Base-by-base conservation (phyloP, 1,139 yeast species). In the Lodderomyces oxycetoniae region DNA sequence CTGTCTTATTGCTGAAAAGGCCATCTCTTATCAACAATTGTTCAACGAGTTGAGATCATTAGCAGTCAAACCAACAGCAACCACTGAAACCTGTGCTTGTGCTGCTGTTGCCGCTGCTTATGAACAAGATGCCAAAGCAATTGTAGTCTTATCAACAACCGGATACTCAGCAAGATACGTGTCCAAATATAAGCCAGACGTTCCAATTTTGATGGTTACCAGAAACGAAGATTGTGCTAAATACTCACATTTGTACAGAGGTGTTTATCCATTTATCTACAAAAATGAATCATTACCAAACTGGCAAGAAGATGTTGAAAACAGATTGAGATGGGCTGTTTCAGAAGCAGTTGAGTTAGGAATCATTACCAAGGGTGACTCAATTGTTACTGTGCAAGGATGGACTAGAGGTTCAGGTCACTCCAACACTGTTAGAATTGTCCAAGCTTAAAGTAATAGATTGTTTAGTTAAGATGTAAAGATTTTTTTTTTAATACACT, bases 381-480 rank as follows among this genome's bases (percentile, higher is more conserved):
- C 85, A 42, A 84, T 88, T 55, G 88, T 91, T 51, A 86, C 95
- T 58, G 84, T 91, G 61, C 98, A 91, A 77, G 98, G 98, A 63
- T 91, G 96, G 94, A 86, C 95, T 59, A 85, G 93, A 64, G 98
- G 98, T 70, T 76, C 89, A 47, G 99, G 98, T 61, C 96, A 91
- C 79, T 85, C 98, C 59, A 91, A 91, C 83, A 91, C 98, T 47
- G 79, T 91, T 67, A 91, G 97, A 77, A 63, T 71, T 50, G 74
- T 71, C 42, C 71, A 67, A 53, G 74, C 74, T 49, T 68, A 66
- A 52, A 21, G 10, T n/a, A 10, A 7, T 24, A n/a, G n/a, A n/a
- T n/a, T n/a, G 24, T 6, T n/a, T 12, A 17, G 12, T 20, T 9
- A 5, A 10, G 9, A n/a, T 28, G 17, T 28, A 13, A 13, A 13